Percentiles rank a stretch among this genome's conserved stretches.
These are phyloP conservation scores for Zygosaccharomyces bailii DNA, from an alignment of 805 yeast species.

Conservation along the genomic window DNA sequence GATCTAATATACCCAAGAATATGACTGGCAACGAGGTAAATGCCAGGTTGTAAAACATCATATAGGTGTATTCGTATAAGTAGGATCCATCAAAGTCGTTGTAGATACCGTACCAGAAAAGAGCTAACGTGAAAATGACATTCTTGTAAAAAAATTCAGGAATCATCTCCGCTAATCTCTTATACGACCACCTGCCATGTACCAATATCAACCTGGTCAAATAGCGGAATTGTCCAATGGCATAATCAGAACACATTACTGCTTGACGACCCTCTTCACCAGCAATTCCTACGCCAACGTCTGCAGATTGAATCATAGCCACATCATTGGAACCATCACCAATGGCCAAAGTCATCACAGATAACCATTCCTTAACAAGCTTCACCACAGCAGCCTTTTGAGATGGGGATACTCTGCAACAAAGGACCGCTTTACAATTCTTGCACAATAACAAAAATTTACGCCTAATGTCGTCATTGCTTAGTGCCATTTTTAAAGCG, in stretches of 20 bases:
- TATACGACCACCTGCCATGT: constrained; percentile 87
- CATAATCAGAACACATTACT: constrained; percentile 84
- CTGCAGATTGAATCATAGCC: constrained; percentile 86
- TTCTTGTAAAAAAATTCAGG: constrained; percentile 79
- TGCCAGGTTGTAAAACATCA: constrained; percentile 80
- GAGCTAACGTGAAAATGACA: constrained; percentile 66
- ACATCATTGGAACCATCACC: constrained; percentile 91
- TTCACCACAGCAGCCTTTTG: constrained; percentile 83
- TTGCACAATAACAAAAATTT: constrained; percentile 71
- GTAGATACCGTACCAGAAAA: constrained; percentile 78
- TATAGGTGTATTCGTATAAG: constrained; percentile 69
- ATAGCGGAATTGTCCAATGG: constrained; percentile 77
- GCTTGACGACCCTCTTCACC: constrained; percentile 93
- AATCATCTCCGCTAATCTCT: constrained; percentile 77
- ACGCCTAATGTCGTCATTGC: constrained; percentile 42
- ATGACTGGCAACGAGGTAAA: constrained; percentile 80
- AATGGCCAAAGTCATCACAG: constrained; percentile 81
- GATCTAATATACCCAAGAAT: constrained; percentile 74
- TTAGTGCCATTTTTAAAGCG: constrained; percentile 57
- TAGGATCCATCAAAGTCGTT: constrained; percentile 77
- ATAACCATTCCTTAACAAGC: constrained; percentile 66
- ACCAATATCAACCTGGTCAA: constrained; percentile 62
- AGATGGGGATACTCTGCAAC: constrained; percentile 86
- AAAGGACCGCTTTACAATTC: constrained; percentile 75
- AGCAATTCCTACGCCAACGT: constrained; percentile 85